These are phyloP conservation scores for Talaromyces marneffei DNA, from an alignment of 2,329 filamentous ascomycete species.

Conservation along the genomic window DNA sequence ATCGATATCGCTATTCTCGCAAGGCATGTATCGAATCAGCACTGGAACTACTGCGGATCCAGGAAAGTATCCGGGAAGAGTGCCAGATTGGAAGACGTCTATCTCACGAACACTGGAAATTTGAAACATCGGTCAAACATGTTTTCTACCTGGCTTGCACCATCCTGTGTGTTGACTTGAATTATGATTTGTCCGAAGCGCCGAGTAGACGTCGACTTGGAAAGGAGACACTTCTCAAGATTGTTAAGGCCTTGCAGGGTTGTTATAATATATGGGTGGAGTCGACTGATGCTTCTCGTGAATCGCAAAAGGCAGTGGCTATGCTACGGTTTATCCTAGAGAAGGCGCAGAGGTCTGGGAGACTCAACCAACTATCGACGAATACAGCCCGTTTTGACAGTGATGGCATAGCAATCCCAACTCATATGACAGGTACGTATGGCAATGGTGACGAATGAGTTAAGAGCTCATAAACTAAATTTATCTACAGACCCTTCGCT, in stretches of 20 bases:
- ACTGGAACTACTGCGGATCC: constrained; percentile 4
- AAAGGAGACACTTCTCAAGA: background rate
- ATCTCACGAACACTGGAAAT: constrained; percentile 9
- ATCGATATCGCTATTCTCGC: constrained; percentile 10
- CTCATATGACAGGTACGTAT: background rate
- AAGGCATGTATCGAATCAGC: constrained; percentile 12
- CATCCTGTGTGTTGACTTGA: constrained; percentile 11
- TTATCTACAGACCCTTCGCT: background rate
- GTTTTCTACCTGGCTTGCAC: constrained; percentile 9
- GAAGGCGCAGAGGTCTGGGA: background rate
- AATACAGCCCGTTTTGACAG: background rate
- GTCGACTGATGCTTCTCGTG: constrained; percentile 1
- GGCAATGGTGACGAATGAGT: no score
- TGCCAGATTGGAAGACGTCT: constrained; percentile 8
- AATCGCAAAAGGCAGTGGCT: constrained; percentile 1
- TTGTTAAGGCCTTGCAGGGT: background rate
- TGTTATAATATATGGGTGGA: constrained; percentile 8
- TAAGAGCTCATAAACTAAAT: background rate
- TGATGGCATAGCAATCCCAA: background rate
- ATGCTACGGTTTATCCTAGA: constrained; percentile 11
- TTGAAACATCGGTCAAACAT: constrained; percentile 6
- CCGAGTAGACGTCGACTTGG: background rate
- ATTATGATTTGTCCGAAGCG: background rate
- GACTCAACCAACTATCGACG: background rate
- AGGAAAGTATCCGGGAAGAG: constrained; percentile 10